Conservation (phyloP, 352 stramenopile species). For the Peronospora tabacina region DNA sequence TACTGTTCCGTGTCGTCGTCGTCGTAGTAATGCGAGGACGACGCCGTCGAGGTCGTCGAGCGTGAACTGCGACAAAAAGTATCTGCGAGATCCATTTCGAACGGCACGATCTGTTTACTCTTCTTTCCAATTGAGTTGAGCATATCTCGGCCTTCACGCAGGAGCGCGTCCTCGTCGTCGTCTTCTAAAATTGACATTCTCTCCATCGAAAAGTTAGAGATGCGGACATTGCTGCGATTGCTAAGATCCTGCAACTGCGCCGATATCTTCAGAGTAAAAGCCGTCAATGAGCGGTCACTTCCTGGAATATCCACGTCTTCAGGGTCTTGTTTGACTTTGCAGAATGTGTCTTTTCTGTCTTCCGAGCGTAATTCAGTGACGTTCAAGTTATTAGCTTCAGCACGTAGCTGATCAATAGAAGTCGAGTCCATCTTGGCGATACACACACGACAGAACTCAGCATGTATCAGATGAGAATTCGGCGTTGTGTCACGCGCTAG, state of each 20-base stretch:
- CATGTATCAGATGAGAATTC: conserved; percentile 18
- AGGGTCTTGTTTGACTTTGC: conserved; percentile 8
- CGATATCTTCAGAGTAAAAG: conserved; percentile 30
- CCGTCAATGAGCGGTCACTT: conserved; percentile 25
- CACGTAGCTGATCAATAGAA: conserved; percentile 24
- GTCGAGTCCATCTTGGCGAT: conserved; percentile 27
- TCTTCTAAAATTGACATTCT: conserved; percentile 27
- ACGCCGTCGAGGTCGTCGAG: conserved; percentile 28
- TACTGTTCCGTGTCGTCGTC: conserved; percentile 27
- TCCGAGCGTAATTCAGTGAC: conserved; percentile 5
- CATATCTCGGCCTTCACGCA: conserved; percentile 25
- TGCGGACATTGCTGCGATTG: conserved; percentile 14
- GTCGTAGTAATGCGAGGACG: conserved; percentile 23
- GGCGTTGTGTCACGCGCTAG: conserved; percentile 19
- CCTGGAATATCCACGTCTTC: conserved; percentile 24
- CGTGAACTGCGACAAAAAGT: conserved; percentile 23
- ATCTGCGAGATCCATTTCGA: conserved; percentile 25
- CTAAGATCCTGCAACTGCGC: conserved; percentile 24
- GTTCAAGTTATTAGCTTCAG: conserved; percentile 7
- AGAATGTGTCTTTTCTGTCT: conserved; percentile 12
- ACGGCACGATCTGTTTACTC: conserved; percentile 8
- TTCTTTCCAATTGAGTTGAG: conserved; percentile 36
- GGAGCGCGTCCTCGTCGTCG: conserved; percentile 23
- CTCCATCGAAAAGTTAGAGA: conserved; percentile 30
- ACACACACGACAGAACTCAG: conserved; percentile 29